A percentile compares a stretch with the other conserved stretches of the same genome.
phyloP scores from a whole-genome alignment of 768 basidiomycete genomes.

The Panellus pusillus region DNA sequence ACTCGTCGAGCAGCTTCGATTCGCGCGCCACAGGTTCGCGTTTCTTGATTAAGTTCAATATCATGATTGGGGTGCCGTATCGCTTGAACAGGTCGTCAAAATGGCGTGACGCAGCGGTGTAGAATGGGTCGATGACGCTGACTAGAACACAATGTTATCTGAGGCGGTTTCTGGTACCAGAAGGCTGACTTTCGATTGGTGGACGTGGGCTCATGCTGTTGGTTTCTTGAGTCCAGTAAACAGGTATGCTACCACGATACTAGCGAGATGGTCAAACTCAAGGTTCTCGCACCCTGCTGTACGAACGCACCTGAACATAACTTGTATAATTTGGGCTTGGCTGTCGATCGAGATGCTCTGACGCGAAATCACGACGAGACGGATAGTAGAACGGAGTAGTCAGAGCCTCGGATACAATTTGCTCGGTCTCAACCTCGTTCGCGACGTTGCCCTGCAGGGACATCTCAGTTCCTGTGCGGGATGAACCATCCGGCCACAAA shows the following conservation, averaged over 20 bases:
- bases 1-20: constrained; percentile 86
- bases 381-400: constrained; percentile 90
- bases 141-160: constrained; percentile 46
- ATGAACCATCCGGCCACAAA: constrained; percentile 28
- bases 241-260: constrained; percentile 94
- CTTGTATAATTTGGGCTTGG: constrained; percentile 90
- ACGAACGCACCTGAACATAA: constrained; percentile 74
- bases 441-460: constrained; percentile 87
- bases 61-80: constrained; percentile 87
- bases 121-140: constrained; percentile 93
- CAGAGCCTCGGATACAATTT: constrained; percentile 88
- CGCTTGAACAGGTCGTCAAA: constrained; percentile 89
- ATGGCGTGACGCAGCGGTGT: constrained; percentile 87
- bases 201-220: constrained; percentile 90
- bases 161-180: neutral
- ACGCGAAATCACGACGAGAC: constrained; percentile 33
- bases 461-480: neutral
- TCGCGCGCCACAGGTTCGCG: constrained; percentile 79
- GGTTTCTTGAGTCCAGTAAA: constrained; percentile 96
- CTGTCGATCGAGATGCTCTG: constrained; percentile 41
- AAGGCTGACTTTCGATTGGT: constrained; percentile 87
- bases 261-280: constrained; percentile 27
- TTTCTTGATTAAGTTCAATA: constrained; percentile 93
- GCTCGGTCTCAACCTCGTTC: constrained; percentile 98
- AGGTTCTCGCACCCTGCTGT: neutral